Evolutionary conservation across 139 green algal species (phyloP).

Genomic region (Volvox africanus): DNA sequence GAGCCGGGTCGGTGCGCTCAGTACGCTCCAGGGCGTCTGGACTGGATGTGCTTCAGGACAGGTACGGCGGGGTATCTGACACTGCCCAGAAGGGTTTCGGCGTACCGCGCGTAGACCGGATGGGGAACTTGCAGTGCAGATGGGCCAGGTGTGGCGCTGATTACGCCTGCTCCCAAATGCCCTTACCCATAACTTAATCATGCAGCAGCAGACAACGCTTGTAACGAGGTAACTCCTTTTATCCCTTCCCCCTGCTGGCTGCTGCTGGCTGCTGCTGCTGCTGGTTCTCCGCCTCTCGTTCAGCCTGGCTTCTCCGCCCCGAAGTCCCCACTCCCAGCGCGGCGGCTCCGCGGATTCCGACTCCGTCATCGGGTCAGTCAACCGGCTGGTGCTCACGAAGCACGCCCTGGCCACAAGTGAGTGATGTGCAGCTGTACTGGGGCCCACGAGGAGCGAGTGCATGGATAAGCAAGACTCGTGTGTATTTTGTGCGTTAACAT

Average conservation of each 20-base stretch:
- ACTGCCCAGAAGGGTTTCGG: too few relatives aligned
- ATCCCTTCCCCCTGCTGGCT: too few relatives aligned
- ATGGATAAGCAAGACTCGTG: not conserved
- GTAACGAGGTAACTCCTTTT: too few relatives aligned
- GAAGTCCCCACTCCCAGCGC: not conserved
- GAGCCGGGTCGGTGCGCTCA: not conserved
- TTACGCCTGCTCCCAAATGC: too few relatives aligned
- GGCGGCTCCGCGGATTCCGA: not conserved
- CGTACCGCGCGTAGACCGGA: too few relatives aligned
- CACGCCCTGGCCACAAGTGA: constrained; percentile 24
- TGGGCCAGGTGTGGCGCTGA: too few relatives aligned
- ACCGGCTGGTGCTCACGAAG: constrained; percentile 31
- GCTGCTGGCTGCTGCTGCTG: too few relatives aligned
- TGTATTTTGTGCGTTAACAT: not conserved
- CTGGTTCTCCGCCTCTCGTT: not conserved
- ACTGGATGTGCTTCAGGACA: not conserved
- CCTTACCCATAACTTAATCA: too few relatives aligned
- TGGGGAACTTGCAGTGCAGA: too few relatives aligned
- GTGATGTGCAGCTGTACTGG: not conserved
- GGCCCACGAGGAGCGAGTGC: not conserved
- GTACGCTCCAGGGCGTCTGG: not conserved
- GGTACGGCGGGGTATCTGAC: not conserved
- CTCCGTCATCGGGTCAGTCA: constrained; percentile 26
- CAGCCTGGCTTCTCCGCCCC: not conserved
- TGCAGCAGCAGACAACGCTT: too few relatives aligned